Evolutionary conservation across 345 rosid species (phyloP), one percentile per base, ranked within the genome.

Genomic region (Zanthoxylum bungeanum): DNA sequence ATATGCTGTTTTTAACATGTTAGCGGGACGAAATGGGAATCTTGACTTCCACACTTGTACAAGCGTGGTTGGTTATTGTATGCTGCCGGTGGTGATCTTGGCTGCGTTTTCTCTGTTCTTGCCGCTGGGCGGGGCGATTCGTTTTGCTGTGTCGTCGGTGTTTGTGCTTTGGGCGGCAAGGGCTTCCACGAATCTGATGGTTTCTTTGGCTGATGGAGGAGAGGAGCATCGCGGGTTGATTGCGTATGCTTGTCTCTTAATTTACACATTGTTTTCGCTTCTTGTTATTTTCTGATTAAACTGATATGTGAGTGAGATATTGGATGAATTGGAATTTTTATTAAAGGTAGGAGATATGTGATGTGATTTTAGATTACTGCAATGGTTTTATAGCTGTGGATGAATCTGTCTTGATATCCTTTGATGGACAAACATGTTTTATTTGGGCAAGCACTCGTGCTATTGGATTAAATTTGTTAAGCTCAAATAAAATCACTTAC

Each of bases 211-310:
- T 0, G 97, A 93, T 22, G 99, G 99, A 22, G 97, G 89, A 11
- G 98, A 89, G 74, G 99, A 96, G 62, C 97, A 87, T 50, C 89
- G 95, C 12, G 94, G 96, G 31, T 78, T 93, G 84, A 81, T 96
- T 40, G 83, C 93, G 80, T 93, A 93, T 79, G 98, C 95, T 60
- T 96, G 99, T 80, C 88, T 96, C 88, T 86, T 96, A 82, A 93
- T 93, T 77, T 91, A 96, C 77, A 78, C 93, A 60, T 77, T 93
- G 60, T 96, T 93, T 83, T 96, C 99, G 1, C 88, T 96, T 84
- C 96, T 93, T 56, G 99, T 95, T 76, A 81, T 95, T 75, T 92
- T 95, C 78, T 92, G 80, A 42, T 39, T 49, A 36, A 16, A 58
- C 22, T 57, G 37, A 21, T 11, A 39, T 28, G 4, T 11, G 49